Base-by-base conservation (phyloP, 2,329 filamentous ascomycete species). In the Fusarium phyllophilum region DNA sequence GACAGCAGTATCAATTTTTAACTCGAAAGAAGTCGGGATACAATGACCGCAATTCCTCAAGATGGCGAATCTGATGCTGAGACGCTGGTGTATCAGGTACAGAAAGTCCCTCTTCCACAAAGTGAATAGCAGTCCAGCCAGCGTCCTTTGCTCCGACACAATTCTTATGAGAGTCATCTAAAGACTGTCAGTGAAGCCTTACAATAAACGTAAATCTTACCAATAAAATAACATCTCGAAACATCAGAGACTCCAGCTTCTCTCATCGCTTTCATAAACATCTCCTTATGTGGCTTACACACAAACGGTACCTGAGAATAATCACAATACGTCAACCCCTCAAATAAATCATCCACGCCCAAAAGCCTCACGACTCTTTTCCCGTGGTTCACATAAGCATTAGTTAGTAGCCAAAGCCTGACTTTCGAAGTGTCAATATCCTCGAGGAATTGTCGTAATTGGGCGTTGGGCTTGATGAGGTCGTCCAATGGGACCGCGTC, bases 251-350 rank as follows among this genome's bases (percentile, higher is more conserved):
- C 91, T 0, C 60, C 92, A 0, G 96, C 95, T 76, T 98, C 93
- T 49, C 82, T 85, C 93, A 98, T 97, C 7, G 94, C 96, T 83
- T 96, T 97, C 39, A 88, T 88, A 80, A 91, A 99, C 92, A 97
- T 96, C 41, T 91, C 90, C 55, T 87, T 86, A 60, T 93, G 89
- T 3, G 96, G 96, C 82, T 99, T 99, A 85, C 96, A 98, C 41
- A 97, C 83, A 66, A 99, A 87, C 4, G 90, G 92, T 36, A 89
- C 84, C 17, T 88, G 84, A 9, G 85, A 88, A 82, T 99, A 99
- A 82, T 99, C 94, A 80, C 97, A 99, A 81, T 91, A 99, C 0
- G 96, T 99, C 73, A 98, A 90, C 8, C 96, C 96, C 71, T 98
- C 96, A 79, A 99, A 99, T 24, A 96, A 83, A 80, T 97, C 94